Conservation (phyloP, 192 early-diverging fungal genomes). For the Gryganskiella cystojenkinii region DNA sequence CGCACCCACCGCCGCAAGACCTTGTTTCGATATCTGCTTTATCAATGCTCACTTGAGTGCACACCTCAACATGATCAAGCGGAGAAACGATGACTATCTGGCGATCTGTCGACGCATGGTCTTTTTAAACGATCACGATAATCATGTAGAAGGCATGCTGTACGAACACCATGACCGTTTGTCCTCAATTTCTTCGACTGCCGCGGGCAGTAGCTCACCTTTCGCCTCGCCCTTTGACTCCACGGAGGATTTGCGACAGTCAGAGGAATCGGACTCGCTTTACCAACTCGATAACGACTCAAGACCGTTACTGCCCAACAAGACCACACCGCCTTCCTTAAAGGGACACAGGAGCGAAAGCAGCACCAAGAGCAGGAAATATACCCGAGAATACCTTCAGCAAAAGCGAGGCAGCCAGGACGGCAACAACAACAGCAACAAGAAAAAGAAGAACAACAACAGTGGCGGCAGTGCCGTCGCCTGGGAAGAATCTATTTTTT, state of each 20-base stretch:
- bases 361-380: not conserved
- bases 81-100: conserved; percentile 48
- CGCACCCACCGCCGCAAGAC: not conserved
- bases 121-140: conserved; percentile 28
- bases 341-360: not conserved
- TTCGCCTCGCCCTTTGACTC: not conserved
- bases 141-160: conserved; percentile 33
- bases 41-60: conserved; percentile 52
- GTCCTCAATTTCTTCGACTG: conserved; percentile 4
- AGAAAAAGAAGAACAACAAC: conserved; percentile 11
- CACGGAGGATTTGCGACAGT: conserved; percentile 1
- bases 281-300: conserved; percentile 38
- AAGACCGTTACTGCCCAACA: conserved; percentile 26
- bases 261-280: conserved; percentile 17
- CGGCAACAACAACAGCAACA: not conserved
- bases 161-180: conserved; percentile 32
- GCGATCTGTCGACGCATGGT: conserved; percentile 40
- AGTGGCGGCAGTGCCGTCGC: not conserved
- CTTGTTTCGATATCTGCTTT: conserved; percentile 47
- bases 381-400: not conserved
- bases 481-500: conserved; percentile 44
- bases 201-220: not conserved
- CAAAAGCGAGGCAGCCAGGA: not conserved
- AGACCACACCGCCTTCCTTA: conserved; percentile 1
- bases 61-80: conserved; percentile 46